phyloP scores from a whole-genome alignment of 202 grass and related monocot genomes.

The Schoenoplectus triqueter region DNA sequence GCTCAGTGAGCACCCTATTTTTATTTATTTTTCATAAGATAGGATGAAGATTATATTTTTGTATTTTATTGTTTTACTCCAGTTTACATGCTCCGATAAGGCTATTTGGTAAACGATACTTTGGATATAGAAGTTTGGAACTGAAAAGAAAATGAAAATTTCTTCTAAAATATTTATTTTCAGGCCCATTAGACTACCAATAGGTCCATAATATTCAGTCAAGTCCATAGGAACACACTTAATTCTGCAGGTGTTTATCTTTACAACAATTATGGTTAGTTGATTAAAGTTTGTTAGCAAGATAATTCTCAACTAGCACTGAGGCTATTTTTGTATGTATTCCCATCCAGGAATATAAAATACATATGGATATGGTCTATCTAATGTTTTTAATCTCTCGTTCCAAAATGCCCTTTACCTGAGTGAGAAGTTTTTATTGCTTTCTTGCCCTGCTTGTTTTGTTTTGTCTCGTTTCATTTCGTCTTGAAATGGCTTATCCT shows the following conservation, averaged over 20 bases:
- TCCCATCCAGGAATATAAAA: not conserved
- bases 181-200: not conserved
- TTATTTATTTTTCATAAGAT: not conserved
- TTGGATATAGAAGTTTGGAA: not conserved
- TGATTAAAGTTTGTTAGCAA: not conserved
- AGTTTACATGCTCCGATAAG: not conserved
- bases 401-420: not conserved
- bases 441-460: not conserved
- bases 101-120: not conserved
- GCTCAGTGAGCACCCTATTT: conserved; percentile 50
- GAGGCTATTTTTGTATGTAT: not conserved
- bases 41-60: not conserved
- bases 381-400: not conserved
- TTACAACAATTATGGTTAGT: not conserved
- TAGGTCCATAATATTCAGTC: not conserved
- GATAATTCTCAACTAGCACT: not conserved
- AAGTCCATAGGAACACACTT: conserved; percentile 11
- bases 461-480: not conserved
- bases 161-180: conserved; percentile 14
- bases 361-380: not conserved
- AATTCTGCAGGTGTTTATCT: not conserved
- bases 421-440: not conserved
- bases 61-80: not conserved
- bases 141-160: conserved; percentile 1
- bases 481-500: not conserved